Base-by-base conservation (phyloP, 345 rosid species). In the Turnera subulata region DNA sequence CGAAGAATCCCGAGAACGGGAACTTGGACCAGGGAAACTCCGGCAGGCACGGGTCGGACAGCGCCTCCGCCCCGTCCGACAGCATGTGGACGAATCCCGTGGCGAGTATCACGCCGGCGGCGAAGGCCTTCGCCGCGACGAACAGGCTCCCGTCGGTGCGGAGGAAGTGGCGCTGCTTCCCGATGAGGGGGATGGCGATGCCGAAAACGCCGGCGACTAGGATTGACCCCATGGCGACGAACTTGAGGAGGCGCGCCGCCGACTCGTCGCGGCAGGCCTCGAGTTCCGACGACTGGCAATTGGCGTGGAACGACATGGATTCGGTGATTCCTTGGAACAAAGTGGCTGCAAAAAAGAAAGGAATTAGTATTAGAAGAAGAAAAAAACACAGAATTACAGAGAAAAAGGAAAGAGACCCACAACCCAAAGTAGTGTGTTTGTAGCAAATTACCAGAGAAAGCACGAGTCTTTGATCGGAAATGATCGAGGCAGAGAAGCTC, bases 31-130 rank as follows among this genome's bases (percentile, higher is more conserved):
- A 89, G 0, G 95, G 96, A 50, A 47, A 80, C 3, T 77, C 71
- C 22, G 96, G 92, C 9, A 89, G 58, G 70, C 96, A 92, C 6
- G 89, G 82, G 50, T 89, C 75, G 0, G 79, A 43, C 0, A 92
- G 71, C 6, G 95, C 91, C 0, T 67, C 46, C 0, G 87, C 49
- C 6, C 93, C 98, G 2, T 66, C 88, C 0, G 89, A 46, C n/a
- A 92, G 71, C 96, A 89, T 92, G 66, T 92, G 98, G 53, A 92
- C 96, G 48, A 92, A 92, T 26, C 93, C 98, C 14, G 98, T 92
- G 4, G 98, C 96, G 8, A 92, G 84, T 52, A 92, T 92, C 6
- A 92, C 96, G 12, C 98, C 96, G 0, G 95, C 98, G 0, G 95
- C 96, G 25, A 92, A 92, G 6, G 95, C 93, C 77, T 89, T 92